Evolutionary conservation across 768 basidiomycete species (phyloP), one percentile per base, ranked within the genome.

Genomic region (Pleurotus pulmonarius): DNA sequence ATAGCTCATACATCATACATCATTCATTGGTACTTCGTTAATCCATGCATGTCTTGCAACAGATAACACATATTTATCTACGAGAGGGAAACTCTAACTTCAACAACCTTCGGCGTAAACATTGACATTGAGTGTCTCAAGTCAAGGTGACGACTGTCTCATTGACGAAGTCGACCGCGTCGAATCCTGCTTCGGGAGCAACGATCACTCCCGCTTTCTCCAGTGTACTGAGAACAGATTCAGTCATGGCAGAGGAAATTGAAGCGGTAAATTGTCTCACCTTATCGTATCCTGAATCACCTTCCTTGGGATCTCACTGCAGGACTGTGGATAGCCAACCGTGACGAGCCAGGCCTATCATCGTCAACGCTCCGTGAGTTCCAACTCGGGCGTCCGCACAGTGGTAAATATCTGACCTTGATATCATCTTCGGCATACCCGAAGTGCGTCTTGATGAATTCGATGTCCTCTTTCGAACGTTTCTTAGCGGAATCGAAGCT

Each of bases 361-460:
- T 15, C 12, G 44, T 11, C 41, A 55, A 37, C 9, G 24, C 13
- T 24, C 22, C 11, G 41, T 49, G 39, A 55, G 20, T 49, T n/a
- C 16, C 40, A 39, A 44, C 15, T 46, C 46, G 37, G 11, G 44
- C 16, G 25, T 34, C 6, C 16, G 24, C 22, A 9, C 24, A 43
- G 18, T n/a, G 52, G 34, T 37, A 24, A 45, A 8, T 25, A 56
- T 34, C 59, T 43, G 39, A 87, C 92, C 73, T 84, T 75, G 61
- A 98, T 86, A 67, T 98, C 96, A 57, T 85, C 81, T 55, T 87
- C 82, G 2, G 83, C 78, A 64, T 98, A 96, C 0, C 88, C 89
- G 62, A 96, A 97, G 49, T 81, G 84, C 9, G 76, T 71, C 65
- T 81, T 80, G 63, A 98, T 89, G 66, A 90, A 97, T 26, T 83